Evolutionary conservation across 1,284 basidiomycete species (phyloP).

Genomic region (Moniliella sp.): DNA sequence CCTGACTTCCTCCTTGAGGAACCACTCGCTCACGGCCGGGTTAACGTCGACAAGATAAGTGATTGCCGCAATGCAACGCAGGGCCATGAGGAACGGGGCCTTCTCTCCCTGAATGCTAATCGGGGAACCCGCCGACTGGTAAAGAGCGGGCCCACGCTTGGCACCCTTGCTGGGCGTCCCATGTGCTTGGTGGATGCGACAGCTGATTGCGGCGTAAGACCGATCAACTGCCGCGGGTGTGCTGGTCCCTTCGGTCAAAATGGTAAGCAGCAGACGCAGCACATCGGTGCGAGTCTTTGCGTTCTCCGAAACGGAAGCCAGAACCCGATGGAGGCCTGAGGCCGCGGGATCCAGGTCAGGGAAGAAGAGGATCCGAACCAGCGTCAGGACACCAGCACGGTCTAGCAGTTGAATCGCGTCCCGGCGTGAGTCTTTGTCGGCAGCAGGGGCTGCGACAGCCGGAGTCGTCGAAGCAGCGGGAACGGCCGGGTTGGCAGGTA

Average conservation of each 20-base stretch:
- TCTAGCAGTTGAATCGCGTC: conserved; percentile 88
- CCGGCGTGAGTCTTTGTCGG: conserved; percentile 22
- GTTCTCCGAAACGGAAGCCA: conserved; percentile 89
- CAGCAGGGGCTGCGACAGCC: neutral
- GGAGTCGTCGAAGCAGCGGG: neutral
- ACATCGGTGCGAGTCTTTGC: conserved; percentile 70
- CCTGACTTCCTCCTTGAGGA: conserved; percentile 23
- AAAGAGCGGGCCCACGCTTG: neutral
- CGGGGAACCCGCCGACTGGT: conserved; percentile 12
- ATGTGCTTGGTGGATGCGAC: conserved; percentile 2
- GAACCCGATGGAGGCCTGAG: conserved; percentile 63
- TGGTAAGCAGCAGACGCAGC: conserved; percentile 70
- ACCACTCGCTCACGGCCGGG: conserved; percentile 21
- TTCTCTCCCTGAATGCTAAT: conserved; percentile 29
- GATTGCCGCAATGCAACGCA: conserved; percentile 25
- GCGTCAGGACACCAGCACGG: conserved; percentile 64
- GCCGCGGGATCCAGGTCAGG: conserved; percentile 64
- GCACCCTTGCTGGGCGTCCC: conserved; percentile 12
- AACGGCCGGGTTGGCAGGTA: neutral
- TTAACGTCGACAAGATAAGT: conserved; percentile 18
- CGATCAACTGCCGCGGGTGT: conserved; percentile 77
- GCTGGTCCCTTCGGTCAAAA: conserved; percentile 80
- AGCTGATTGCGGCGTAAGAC: conserved; percentile 64
- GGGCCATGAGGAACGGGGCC: conserved; percentile 29
- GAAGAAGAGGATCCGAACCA: conserved; percentile 84